Conservation (phyloP, 805 yeast genomes). For the Blastobotrys attinorum region DNA sequence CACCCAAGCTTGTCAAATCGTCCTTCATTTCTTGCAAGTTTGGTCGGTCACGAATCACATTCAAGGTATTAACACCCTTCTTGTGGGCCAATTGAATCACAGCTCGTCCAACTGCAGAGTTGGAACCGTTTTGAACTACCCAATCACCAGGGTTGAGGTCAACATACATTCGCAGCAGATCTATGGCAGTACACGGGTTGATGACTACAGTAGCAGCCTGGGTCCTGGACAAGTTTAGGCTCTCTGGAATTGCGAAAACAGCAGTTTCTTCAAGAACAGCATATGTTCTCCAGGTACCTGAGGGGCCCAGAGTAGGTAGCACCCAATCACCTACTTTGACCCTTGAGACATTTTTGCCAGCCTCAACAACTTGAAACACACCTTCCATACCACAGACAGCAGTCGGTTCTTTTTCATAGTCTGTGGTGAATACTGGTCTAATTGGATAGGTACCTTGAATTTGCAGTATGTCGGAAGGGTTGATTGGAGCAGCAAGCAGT, state of each 20-base stretch:
- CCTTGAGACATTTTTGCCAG: constrained; percentile 43
- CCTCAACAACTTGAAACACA: constrained; percentile 67
- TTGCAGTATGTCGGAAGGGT: constrained; percentile 86
- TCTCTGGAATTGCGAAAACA: constrained; percentile 48
- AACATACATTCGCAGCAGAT: constrained; percentile 68
- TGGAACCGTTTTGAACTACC: constrained; percentile 95
- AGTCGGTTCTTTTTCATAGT: constrained; percentile 46
- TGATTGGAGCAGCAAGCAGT: constrained; percentile 74
- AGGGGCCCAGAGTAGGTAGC: constrained; percentile 65
- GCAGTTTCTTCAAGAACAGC: constrained; percentile 46
- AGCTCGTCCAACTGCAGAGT: constrained; percentile 87
- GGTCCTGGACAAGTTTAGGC: constrained; percentile 33
- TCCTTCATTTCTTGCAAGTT: constrained; percentile 54
- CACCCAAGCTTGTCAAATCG: constrained; percentile 61
- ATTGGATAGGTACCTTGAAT: constrained; percentile 82
- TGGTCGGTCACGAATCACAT: constrained; percentile 81
- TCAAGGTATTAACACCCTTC: constrained; percentile 73
- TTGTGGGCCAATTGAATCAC: constrained; percentile 81
- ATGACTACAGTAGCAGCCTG: constrained; percentile 83
- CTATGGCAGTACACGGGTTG: constrained; percentile 88
- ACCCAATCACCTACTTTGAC: constrained; percentile 73
- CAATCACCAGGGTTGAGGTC: constrained; percentile 63
- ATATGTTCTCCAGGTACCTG: constrained; percentile 92
- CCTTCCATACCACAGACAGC: constrained; percentile 96
- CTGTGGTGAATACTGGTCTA: constrained; percentile 49